phyloP scores from a whole-genome alignment of 2,329 filamentous ascomycete genomes.

The Neopestalotiopsis clavispora region DNA sequence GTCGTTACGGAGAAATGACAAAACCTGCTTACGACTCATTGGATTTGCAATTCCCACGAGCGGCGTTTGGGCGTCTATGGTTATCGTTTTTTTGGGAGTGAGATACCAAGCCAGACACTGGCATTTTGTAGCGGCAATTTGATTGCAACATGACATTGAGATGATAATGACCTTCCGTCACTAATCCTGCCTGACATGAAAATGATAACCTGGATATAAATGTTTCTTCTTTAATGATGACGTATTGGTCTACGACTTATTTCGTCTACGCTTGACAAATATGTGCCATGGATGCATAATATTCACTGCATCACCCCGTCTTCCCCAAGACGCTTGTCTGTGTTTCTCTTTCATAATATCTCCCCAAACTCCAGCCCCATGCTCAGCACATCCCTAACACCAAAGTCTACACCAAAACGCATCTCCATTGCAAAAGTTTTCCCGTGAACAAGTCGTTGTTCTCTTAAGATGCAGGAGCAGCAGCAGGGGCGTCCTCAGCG shows the following conservation, averaged over 20 bases:
- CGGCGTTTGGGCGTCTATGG: constrained; percentile 23
- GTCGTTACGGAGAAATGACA: constrained; percentile 50
- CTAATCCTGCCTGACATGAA: not conserved
- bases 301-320: not conserved
- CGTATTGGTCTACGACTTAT: not conserved
- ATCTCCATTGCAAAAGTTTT: constrained; percentile 14
- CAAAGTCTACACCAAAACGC: constrained; percentile 8
- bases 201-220: not conserved
- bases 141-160: not conserved
- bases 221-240: not conserved
- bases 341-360: not conserved
- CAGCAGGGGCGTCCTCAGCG: constrained; percentile 21
- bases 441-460: constrained; percentile 8
- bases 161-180: not conserved
- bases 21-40: not conserved
- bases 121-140: not conserved
- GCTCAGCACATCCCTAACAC: constrained; percentile 4
- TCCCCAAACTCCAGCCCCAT: not conserved
- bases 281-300: not conserved
- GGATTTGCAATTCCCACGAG: not conserved
- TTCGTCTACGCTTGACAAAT: not conserved
- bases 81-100: not conserved
- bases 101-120: not conserved
- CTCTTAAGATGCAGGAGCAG: constrained; percentile 35
- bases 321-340: not conserved